Percentiles rank a stretch among this genome's conserved stretches.
These are phyloP conservation scores for Leptodermis oblonga DNA, from an alignment of 257 asterid genomes.

Conservation along the genomic window DNA sequence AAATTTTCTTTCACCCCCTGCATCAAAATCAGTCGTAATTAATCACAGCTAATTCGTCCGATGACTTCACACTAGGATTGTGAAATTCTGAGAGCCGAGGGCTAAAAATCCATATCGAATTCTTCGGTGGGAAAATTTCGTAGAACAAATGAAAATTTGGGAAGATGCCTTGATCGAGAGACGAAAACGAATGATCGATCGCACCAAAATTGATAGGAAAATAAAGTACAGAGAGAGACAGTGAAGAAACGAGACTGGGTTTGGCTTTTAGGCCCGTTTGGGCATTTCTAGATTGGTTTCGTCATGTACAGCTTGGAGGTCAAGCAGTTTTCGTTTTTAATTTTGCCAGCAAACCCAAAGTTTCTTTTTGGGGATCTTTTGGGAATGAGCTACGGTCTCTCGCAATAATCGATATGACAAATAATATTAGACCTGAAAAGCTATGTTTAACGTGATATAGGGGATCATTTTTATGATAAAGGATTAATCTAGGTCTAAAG, in stretches of 20 bases:
- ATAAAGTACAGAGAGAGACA: not conserved
- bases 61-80: not conserved
- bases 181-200: slow-evolving; percentile 4
- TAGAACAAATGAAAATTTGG: not conserved
- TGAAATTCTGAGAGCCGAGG: not conserved
- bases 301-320: not conserved
- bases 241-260: not conserved
- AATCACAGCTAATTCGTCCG: not conserved
- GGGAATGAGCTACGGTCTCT: not conserved
- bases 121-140: not conserved
- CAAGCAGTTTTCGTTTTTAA: not conserved
- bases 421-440: too few relatives aligned
- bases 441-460: too few relatives aligned
- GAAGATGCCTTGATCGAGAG: not conserved
- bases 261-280: not conserved
- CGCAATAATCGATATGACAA: too few relatives aligned
- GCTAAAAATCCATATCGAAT: not conserved
- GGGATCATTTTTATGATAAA: too few relatives aligned
- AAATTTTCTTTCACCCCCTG: not conserved
- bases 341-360: not conserved
- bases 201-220: not conserved
- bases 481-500: too few relatives aligned
- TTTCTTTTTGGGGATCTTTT: not conserved
- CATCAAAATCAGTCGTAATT: not conserved
- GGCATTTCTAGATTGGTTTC: not conserved